Evolutionary conservation across 768 basidiomycete species (phyloP), one percentile per base, ranked within the genome.

Genomic region (Boletus edulis): DNA sequence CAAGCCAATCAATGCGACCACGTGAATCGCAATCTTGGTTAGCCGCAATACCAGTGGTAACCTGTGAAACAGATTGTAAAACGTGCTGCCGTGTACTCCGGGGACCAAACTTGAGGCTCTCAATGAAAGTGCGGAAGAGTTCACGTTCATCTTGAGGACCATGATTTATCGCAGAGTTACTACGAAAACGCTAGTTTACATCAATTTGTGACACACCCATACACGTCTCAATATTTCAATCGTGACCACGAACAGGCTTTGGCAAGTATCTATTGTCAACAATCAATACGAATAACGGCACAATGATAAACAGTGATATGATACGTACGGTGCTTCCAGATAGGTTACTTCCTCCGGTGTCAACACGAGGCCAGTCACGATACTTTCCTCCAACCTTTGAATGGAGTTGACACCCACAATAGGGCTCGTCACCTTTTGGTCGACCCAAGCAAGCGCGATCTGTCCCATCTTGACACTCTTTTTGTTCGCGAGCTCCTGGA

Each of bases 391-490:
- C 20, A 75, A 55, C 17, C 72, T 62, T 43, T 60, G 42, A 44
- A 75, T 56, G 15, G 68, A 69, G 57, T 60, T 77, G 18, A 69
- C 56, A 3, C 79, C 78, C 6, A 78, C 70, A 51, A 81, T 79
- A 0, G 78, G 79, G 20, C 75, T 77, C 6, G 71, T 60, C 9
- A 76, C 72, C 61, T 80, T 80, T 29, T 62, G 46, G 5, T 66
- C 37, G 1, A 67, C 57, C 78, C 80, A 81, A 2, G 75, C 74
- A 2, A 80, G 53, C 13, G 78, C 76, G 27, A 79, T 69, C 55
- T 78, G 77, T 13, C 72, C 67, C 79, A 80, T 81, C 46, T 68
- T 67, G 51, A 72, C 63, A 1, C 65, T 68, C 39, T 70, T 71
- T 62, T 75, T 74, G 49, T 70, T 68, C 67, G 66, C 72, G 15